Evolutionary conservation across 352 stramenopile genomes (phyloP), one percentile per base, ranked within the genome.

Genomic region (Thalassiosira oceanica): DNA sequence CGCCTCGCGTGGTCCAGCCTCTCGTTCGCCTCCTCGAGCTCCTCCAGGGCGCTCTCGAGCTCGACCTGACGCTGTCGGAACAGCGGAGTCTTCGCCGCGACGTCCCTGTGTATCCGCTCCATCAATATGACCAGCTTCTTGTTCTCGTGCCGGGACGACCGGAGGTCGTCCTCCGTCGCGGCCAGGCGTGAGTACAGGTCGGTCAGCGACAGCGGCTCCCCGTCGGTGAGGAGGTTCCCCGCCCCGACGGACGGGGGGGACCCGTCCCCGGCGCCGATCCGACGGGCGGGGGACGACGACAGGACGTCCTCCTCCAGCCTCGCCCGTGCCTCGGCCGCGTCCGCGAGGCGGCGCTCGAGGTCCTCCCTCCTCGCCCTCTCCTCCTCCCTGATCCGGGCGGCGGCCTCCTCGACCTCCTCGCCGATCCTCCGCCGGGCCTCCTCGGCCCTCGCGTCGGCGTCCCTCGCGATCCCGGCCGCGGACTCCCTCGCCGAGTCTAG

Each of bases 101-200:
- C 92, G 60, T 98, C 94, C 48, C 90, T 87, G 29, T 96, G 79
- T 43, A 98, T 95, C 15, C 91, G 92, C 43, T 96, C 80, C 57
- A 98, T 88, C 42, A 94, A 92, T 21, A 96, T 73, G 66, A 97
- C 89, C 10, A 96, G 76, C 42, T 93, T 93, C 31, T 94, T 90
- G 56, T 94, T 95, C 36, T 93, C 87, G 1, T 80, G 82, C 31
- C 82, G 88, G 70, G 96, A 92, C 0, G 84, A 64, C 24, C 86
- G 80, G 8, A 96, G 78, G 3, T 88, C 82, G 56, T 95, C 87
- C 69, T 97, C 89, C 0, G 95, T 80, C 37, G 94, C 78, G 4
- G 95, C 83, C 24, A 97, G 87, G 18, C 92, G 89, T 27, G 91
- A 82, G 56, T 95, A 96, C 58, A 97, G 75, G 48, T 97, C 85